Evolutionary conservation across 2,329 filamentous ascomycete genomes (phyloP), one percentile per base, ranked within the genome.

Genomic region (Scedosporium minutisporum): DNA sequence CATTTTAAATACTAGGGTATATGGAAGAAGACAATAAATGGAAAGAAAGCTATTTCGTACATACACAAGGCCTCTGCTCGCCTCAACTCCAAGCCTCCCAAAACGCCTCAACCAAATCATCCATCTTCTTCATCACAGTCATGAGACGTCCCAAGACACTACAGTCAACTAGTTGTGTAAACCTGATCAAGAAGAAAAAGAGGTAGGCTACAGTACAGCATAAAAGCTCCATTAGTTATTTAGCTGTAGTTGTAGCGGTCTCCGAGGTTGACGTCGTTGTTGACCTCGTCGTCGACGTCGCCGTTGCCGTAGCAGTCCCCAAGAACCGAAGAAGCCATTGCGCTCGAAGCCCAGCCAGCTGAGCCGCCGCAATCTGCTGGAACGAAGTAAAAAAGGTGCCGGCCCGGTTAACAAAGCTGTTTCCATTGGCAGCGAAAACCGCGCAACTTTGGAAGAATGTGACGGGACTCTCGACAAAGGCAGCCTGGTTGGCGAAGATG

Each of bases 381-480:
- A 71, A 70, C 9, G 69, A 69, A 2, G 66, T 65, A 65, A 71
- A 71, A 9, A 73, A 58, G 65, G 63, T 14, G 62, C 64, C 63
- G 63, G 63, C 66, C 16, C 73, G 65, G 64, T 71, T 69, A 63
- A 71, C 67, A 41, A 72, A 70, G 5, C 69, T 70, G 5, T 58
- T 58, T 3, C 58, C 33, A 18, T 60, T 60, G n/a, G 58, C 21
- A 21, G 58, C 58, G 25, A 60, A 58, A 27, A 5, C 33, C 16
- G 55, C 66, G 64, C 73, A 75, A 65, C 76, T 74, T 57, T 65
- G 64, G 60, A 68, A 67, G 65, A 77, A 73, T 29, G 68, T 67
- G 57, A 61, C 66, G 21, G 72, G 66, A 66, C 70, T 72, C 63
- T 73, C 72, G 18, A 76, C 71, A 48, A 77, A 72, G 21, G 76